Evolutionary conservation across 306 rosid species (phyloP).

Genomic region (Aeschynomene evenia): DNA sequence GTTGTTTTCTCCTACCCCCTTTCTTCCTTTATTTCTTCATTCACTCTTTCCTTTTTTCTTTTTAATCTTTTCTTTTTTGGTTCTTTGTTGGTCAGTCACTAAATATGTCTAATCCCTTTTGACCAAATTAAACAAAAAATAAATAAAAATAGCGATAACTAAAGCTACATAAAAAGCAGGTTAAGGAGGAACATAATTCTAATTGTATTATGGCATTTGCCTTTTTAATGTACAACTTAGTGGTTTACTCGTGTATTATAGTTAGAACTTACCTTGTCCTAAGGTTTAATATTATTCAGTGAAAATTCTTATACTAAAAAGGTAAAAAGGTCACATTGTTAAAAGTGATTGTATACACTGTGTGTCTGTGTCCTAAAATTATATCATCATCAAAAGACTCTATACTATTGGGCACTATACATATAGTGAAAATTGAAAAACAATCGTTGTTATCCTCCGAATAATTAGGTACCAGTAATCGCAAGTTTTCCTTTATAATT

Average conservation of each 20-base stretch:
- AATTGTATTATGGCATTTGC: not conserved
- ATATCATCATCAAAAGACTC: no score
- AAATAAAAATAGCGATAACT: not conserved
- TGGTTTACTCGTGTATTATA: no score
- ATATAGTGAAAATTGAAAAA: not conserved
- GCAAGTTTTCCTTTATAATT: not conserved
- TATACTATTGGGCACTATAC: not conserved
- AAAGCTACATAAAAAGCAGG: constrained; percentile 19
- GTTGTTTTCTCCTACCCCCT: constrained; percentile 14
- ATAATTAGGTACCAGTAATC: not conserved
- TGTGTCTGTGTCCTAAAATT: no score
- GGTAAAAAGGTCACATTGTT: not conserved
- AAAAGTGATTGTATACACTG: no score
- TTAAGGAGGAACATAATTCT: not conserved
- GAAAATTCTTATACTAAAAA: not conserved
- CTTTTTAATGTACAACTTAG: not conserved
- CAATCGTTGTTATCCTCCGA: not conserved
- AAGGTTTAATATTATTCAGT: not conserved
- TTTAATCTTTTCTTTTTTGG: not conserved
- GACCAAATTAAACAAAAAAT: constrained; percentile 1
- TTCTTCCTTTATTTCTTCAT: not conserved
- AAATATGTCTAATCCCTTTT: constrained; percentile 30
- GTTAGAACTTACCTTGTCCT: no score
- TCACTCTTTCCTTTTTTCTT: not conserved
- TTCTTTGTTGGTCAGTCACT: constrained; percentile 25